Conservation (phyloP, 75 land plant species). For the Isoetes taiwanensis region DNA sequence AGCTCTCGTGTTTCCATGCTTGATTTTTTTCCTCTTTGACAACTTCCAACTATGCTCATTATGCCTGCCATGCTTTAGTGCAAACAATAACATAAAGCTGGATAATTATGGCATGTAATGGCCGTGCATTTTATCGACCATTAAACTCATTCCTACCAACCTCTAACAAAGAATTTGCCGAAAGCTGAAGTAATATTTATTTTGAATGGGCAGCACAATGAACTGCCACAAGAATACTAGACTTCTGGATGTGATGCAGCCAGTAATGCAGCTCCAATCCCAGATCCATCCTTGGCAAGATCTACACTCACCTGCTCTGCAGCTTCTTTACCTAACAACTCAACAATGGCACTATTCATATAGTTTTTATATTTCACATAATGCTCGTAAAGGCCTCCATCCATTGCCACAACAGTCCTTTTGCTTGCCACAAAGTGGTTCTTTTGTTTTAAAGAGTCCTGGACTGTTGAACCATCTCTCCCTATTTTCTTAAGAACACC, state of each 20-base stretch:
- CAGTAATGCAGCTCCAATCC: slow-evolving; percentile 60
- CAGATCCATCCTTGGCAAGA: slow-evolving; percentile 51
- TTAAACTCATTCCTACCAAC: too few species aligned
- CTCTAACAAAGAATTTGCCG: too few species aligned
- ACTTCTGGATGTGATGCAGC: slow-evolving; percentile 60
- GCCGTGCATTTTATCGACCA: too few species aligned
- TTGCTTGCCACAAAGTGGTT: slow-evolving; percentile 7
- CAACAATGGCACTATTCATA: slow-evolving; percentile 36
- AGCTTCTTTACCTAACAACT: slow-evolving; percentile 41
- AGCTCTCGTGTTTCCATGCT: too few species aligned
- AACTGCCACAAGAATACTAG: too few species aligned
- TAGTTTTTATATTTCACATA: slow-evolving; percentile 37
- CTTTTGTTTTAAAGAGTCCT: not conserved
- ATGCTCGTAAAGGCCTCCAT: slow-evolving; percentile 67
- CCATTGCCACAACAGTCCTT: slow-evolving; percentile 19
- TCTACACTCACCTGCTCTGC: slow-evolving; percentile 34
- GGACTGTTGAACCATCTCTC: slow-evolving; percentile 54
- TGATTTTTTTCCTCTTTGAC: too few species aligned
- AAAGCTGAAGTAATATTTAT: too few species aligned
- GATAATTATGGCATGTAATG: too few species aligned
- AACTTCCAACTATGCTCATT: too few species aligned
- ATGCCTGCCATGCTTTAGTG: too few species aligned
- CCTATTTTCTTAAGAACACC: slow-evolving; percentile 84
- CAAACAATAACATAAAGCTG: too few species aligned
- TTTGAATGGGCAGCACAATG: too few species aligned